These are phyloP conservation scores for Polytrichum formosum DNA, from an alignment of 225 moss, liverwort and hornwort species.

Conservation along the genomic window DNA sequence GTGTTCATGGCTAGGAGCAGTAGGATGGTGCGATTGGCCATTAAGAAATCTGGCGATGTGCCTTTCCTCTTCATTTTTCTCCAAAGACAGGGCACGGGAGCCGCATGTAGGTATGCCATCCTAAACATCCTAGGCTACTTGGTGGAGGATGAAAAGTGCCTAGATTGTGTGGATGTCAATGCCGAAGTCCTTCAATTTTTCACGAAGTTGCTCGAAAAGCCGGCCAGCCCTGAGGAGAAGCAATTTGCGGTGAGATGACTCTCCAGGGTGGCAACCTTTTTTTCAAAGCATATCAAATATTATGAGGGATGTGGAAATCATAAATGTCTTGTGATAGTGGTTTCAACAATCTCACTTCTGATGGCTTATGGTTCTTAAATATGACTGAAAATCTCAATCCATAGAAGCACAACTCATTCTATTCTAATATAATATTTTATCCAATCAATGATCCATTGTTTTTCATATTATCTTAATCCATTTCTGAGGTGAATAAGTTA, in stretches of 20 bases:
- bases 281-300: too few relatives aligned
- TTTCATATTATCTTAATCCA: too few relatives aligned
- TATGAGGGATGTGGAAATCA: too few relatives aligned
- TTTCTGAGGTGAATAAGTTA: too few relatives aligned
- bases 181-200: conserved; percentile 24
- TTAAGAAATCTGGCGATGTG: conserved; percentile 31
- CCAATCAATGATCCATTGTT: too few relatives aligned
- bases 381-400: too few relatives aligned
- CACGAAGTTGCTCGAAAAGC: conserved; percentile 19
- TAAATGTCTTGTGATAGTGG: too few relatives aligned
- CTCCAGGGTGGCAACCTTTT: too few relatives aligned
- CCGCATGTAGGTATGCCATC: conserved; percentile 26
- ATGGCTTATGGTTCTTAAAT: too few relatives aligned
- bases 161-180: conserved; percentile 25
- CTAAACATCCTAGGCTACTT: conserved; percentile 40
- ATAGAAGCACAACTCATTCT: too few relatives aligned
- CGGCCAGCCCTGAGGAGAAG: conserved; percentile 24
- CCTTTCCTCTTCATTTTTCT: conserved; percentile 31
- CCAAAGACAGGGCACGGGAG: conserved; percentile 11
- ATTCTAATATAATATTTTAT: too few relatives aligned
- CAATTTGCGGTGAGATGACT: conserved; percentile 29
- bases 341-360: too few relatives aligned
- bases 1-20: conserved; percentile 46
- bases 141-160: conserved; percentile 35
- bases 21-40: conserved; percentile 31